A percentile compares a stretch with the other conserved stretches of the same genome.
These are phyloP conservation scores for Pascua sp. DNA, from an alignment of 1,284 basidiomycete genomes.

Conservation along the genomic window DNA sequence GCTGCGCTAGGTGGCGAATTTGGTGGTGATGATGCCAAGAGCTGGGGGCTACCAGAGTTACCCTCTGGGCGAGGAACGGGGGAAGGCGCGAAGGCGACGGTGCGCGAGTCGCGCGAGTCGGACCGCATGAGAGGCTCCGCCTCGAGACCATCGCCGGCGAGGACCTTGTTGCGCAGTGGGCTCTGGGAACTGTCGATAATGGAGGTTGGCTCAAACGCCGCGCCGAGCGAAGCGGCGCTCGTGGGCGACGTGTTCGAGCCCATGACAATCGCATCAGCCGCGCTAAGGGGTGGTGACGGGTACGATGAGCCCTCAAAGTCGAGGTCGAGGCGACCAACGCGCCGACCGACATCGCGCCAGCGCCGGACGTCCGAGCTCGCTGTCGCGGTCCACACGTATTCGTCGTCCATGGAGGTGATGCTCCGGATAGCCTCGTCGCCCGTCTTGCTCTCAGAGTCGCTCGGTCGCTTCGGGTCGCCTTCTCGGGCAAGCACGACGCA, in stretches of 20 bases:
- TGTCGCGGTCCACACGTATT: slow-evolving; percentile 85
- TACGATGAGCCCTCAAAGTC: slow-evolving; percentile 36
- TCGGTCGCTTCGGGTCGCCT: slow-evolving; percentile 25
- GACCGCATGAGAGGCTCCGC: slow-evolving; percentile 19
- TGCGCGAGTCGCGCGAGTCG: slow-evolving; percentile 32
- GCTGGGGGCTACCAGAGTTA: neutral
- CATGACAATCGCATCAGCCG: neutral
- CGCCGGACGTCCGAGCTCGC: slow-evolving; percentile 73
- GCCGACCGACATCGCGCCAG: slow-evolving; percentile 63
- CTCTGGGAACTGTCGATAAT: slow-evolving; percentile 13
- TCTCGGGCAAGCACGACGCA: slow-evolving; percentile 81
- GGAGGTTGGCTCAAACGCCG: slow-evolving; percentile 22
- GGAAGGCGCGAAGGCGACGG: slow-evolving; percentile 40
- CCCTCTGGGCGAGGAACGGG: slow-evolving; percentile 14
- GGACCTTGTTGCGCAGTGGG: slow-evolving; percentile 23
- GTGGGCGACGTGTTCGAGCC: too few relatives aligned
- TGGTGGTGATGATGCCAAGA: slow-evolving; percentile 1
- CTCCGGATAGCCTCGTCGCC: slow-evolving; percentile 72
- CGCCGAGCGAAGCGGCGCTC: slow-evolving; percentile 8
- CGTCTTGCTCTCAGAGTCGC: slow-evolving; percentile 40
- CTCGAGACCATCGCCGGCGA: slow-evolving; percentile 18
- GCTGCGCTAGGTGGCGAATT: slow-evolving; percentile 8
- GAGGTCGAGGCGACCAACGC: slow-evolving; percentile 60
- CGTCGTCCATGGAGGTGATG: slow-evolving; percentile 79
- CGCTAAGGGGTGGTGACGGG: slow-evolving; percentile 5